phyloP scores from a whole-genome alignment of 495 filamentous ascomycete species.

The Friedmanniomyces endolithicus region DNA sequence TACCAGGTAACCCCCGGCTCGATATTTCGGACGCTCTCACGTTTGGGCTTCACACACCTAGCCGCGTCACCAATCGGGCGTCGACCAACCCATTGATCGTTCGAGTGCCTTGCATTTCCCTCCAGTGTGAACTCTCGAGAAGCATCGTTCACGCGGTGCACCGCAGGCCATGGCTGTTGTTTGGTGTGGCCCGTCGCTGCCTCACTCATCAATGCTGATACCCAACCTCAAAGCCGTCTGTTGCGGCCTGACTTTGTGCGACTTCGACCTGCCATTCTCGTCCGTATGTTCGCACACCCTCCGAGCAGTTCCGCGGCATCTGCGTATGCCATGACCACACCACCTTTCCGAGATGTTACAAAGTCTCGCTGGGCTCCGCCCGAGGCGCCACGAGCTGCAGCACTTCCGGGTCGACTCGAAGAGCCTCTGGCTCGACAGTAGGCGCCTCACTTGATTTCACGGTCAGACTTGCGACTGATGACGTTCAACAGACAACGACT shows the following conservation, averaged over 20 bases:
- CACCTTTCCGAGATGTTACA: background rate
- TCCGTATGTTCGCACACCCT: background rate
- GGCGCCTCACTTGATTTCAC: background rate
- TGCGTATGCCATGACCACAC: constrained; percentile 2
- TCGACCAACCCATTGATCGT: background rate
- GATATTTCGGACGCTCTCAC: background rate
- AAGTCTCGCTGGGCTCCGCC: background rate
- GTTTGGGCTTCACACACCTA: background rate
- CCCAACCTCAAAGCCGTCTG: background rate
- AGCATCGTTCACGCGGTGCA: background rate
- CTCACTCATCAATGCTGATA: background rate
- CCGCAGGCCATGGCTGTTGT: background rate
- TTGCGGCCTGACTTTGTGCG: background rate
- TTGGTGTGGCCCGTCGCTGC: background rate
- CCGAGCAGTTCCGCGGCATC: background rate
- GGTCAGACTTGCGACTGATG: background rate
- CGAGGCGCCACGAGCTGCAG: background rate
- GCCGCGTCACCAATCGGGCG: background rate
- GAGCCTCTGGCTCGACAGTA: constrained; percentile 15
- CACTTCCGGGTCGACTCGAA: constrained; percentile 11
- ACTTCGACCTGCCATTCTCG: background rate
- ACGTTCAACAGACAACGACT: constrained; percentile 10
- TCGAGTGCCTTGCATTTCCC: background rate
- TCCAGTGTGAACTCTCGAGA: background rate
- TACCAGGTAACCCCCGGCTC: background rate